Conservation (phyloP, 768 basidiomycete genomes). For the Psilocybe azurescens region DNA sequence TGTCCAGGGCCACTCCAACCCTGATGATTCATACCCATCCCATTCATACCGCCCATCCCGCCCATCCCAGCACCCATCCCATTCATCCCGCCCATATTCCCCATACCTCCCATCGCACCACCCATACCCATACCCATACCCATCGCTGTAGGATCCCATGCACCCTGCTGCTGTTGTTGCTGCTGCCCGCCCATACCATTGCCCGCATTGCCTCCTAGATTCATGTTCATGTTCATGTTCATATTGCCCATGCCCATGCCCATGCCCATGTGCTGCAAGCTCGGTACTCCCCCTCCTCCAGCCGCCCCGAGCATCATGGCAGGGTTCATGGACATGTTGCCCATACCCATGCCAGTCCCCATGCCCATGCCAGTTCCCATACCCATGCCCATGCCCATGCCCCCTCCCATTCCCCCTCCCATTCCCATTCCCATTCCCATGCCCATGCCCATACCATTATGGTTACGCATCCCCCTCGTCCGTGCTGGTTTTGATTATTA, state of each 20-base stretch:
- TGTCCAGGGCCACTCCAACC: neutral
- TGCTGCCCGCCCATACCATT: neutral
- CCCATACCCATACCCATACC: neutral
- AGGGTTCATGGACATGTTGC: constrained; percentile 4
- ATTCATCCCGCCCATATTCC: neutral
- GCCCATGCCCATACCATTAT: neutral
- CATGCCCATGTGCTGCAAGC: neutral
- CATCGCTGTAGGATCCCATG: neutral
- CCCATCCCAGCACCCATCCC: neutral
- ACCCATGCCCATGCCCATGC: neutral
- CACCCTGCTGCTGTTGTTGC: neutral
- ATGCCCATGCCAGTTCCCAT: constrained; percentile 5
- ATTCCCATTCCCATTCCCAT: constrained; percentile 11
- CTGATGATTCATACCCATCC: neutral
- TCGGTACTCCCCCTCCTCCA: neutral
- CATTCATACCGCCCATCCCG: neutral
- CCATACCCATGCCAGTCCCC: constrained; percentile 5
- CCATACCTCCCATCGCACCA: neutral
- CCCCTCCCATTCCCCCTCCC: constrained; percentile 1
- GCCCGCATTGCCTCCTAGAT: neutral
- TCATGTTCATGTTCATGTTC: neutral
- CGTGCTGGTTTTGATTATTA: no score
- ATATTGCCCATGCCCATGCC: constrained; percentile 3
- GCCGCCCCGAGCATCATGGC: neutral
- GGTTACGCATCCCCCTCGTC: no score